Evolutionary conservation across 345 rosid genomes (phyloP), one percentile per base, ranked within the genome.

Genomic region (Pugionium dolabratum): DNA sequence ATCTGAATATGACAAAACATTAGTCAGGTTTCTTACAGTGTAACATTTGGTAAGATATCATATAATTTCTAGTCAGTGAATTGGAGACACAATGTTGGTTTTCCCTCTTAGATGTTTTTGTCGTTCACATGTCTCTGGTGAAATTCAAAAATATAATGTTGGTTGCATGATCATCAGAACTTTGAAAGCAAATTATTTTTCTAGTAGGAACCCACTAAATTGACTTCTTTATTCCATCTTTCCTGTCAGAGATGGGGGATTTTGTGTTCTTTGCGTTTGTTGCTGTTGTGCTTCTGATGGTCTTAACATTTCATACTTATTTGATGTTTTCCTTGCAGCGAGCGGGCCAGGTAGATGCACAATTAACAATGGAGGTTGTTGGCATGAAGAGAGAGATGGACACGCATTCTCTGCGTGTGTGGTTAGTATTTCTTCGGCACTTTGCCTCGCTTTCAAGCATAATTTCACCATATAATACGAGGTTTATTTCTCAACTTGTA

Each of bases 351-450:
- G 90, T 42, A 79, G 78, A 65, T 85, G 90, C 78, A 81, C 78
- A 61, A 79, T 85, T 40, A 85, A 85, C 51, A 85, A 85, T 70
- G 90, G 90, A 64, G 90, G 90, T 56, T 85, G 90, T 71, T 85
- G 90, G 90, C 87, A 83, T 67, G 80, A 76, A 33, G 83, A 82
- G 46, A 72, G 64, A 59, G 61, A 79, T 58, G 86, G 90, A 26
- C 87, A 78, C 41, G 67, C 87, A 7, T 83, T 71, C 76, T 79
- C 87, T 74, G 90, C 90, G 60, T 85, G 90, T 82, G 63, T 76
- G 86, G 99, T 95, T 62, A 69, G 90, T 78, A 64, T 53, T 41
- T 58, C 30, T 29, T 51, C 32, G 69, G 10, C 28, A 47, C 5
- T 18, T 26, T 7, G 44, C 6, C 1, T 52, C 7, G 5, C 2